Evolutionary conservation across 176 grass and related monocot genomes (phyloP), one percentile per base, ranked within the genome.

Genomic region (Zoysia pacifica): DNA sequence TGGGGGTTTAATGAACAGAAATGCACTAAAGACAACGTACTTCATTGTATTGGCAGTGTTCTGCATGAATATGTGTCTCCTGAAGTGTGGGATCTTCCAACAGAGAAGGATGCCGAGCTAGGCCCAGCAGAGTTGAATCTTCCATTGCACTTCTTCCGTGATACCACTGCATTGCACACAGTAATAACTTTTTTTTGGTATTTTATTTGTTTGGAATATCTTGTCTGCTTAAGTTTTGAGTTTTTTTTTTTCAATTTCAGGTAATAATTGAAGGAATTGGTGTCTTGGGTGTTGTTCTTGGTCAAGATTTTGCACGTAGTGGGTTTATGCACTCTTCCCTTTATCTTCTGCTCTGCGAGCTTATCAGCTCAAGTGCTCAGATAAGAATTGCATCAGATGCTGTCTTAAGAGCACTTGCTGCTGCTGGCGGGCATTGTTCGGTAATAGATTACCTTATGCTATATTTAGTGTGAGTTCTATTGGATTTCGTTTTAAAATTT

Each of bases 191-290:
- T 74, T 50, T 82, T 72, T 79, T 48, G 63, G 72, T 48, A 40
- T 40, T n/a, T 19, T 78, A 51, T 82, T 77, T 77, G 52, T 49
- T 78, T 80, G 56, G 60, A 71, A 48, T 87, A 69, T 76, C 9
- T 79, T 58, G 19, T 61, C 70, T 71, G 14, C 58, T 80, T 7
- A 85, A 76, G 39, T 59, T 67, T 62, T 62, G 59, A 62, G 9
- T 9, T 67, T 82, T 72, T 74, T 19, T 16, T 74, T 74, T 48
- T 16, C 41, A 46, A n/a, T 51, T 81, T 78, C 88, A 98, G 95
- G 84, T 98, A 53, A 93, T 93, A 69, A 82, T 98, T 83, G 95
- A 98, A 72, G 95, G 95, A 79, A 91, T 98, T 87, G 95, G 95
- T 58, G 68, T 94, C 75, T 93, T 92, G 75, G 86, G 92, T 78